A percentile compares a stretch with the other conserved stretches of the same genome.
Conservation (phyloP, 1,284 basidiomycete genomes). For the Ustilago esculenta region DNA sequence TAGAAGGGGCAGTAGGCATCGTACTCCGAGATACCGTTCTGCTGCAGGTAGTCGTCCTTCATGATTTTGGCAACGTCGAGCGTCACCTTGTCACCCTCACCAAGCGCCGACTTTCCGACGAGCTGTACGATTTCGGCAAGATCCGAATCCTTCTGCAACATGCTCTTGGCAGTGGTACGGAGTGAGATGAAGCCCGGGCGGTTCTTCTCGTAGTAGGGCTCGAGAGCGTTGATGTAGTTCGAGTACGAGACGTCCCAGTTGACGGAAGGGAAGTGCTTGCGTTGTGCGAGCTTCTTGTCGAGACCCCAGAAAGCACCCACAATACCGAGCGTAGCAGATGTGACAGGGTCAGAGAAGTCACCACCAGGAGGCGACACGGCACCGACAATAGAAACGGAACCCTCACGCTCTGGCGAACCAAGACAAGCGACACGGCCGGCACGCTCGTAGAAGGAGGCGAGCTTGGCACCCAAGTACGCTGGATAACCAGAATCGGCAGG, state of each 20-base stretch:
- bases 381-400: slow-evolving; percentile 97
- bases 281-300: slow-evolving; percentile 94
- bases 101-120: slow-evolving; percentile 96
- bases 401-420: slow-evolving; percentile 86
- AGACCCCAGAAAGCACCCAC: slow-evolving; percentile 86
- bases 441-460: slow-evolving; percentile 98
- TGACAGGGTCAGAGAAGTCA: slow-evolving; percentile 99
- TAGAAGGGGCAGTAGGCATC: slow-evolving; percentile 94
- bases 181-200: slow-evolving; percentile 93
- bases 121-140: slow-evolving; percentile 98
- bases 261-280: slow-evolving; percentile 98
- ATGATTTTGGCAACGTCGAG: slow-evolving; percentile 96
- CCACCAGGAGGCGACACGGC: slow-evolving; percentile 98
- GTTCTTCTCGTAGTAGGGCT: slow-evolving; percentile 85
- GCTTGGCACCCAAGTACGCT: slow-evolving; percentile 93
- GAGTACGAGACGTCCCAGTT: slow-evolving; percentile 99
- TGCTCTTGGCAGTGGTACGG: slow-evolving; percentile 91
- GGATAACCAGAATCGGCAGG: slow-evolving; percentile 96
- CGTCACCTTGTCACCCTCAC: slow-evolving; percentile 98
- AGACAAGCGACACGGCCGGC: slow-evolving; percentile 96
- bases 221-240: slow-evolving; percentile 95
- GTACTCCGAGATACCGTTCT: slow-evolving; percentile 98
- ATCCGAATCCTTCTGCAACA: slow-evolving; percentile 97
- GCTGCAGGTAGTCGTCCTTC: slow-evolving; percentile 94
- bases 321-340: slow-evolving; percentile 94